These are phyloP conservation scores for Discostella stelligera DNA, from an alignment of 352 stramenopile species.

Conservation along the genomic window DNA sequence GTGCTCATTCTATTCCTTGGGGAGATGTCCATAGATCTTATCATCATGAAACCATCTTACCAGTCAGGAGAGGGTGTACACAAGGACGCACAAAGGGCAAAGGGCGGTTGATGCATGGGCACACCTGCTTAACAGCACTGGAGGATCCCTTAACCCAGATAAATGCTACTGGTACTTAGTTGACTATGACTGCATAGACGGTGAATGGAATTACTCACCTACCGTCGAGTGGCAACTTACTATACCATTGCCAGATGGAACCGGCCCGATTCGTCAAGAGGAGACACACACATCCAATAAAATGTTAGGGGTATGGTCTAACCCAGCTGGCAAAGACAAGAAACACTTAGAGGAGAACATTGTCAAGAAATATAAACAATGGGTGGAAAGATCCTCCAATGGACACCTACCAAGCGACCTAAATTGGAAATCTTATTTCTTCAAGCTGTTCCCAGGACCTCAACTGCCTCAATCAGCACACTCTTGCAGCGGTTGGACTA, in stretches of 20 bases:
- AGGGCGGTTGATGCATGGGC: neutral
- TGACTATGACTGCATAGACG: neutral
- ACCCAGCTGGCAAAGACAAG: neutral
- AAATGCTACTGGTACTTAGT: neutral
- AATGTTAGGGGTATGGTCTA: too few species aligned
- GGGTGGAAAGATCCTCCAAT: neutral
- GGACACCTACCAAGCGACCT: conserved; percentile 12
- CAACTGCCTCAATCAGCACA: neutral
- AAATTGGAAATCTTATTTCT: conserved; percentile 11
- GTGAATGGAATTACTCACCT: neutral
- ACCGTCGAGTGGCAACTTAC: too few species aligned
- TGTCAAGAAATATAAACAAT: neutral
- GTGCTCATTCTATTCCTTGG: conserved; percentile 10
- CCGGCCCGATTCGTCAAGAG: neutral
- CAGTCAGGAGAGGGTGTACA: neutral
- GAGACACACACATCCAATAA: too few species aligned
- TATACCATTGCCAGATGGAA: neutral
- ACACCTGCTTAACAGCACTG: neutral
- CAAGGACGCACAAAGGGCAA: conserved; percentile 1
- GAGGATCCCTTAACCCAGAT: neutral
- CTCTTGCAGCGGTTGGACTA: neutral
- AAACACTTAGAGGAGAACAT: conserved; percentile 7
- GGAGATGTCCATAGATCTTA: conserved; percentile 6
- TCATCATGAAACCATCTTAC: neutral
- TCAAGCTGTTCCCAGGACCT: conserved; percentile 24